Evolutionary conservation across 2,329 filamentous ascomycete species (phyloP), one percentile per base, ranked within the genome.

Genomic region (Furcasterigmium furcatum): DNA sequence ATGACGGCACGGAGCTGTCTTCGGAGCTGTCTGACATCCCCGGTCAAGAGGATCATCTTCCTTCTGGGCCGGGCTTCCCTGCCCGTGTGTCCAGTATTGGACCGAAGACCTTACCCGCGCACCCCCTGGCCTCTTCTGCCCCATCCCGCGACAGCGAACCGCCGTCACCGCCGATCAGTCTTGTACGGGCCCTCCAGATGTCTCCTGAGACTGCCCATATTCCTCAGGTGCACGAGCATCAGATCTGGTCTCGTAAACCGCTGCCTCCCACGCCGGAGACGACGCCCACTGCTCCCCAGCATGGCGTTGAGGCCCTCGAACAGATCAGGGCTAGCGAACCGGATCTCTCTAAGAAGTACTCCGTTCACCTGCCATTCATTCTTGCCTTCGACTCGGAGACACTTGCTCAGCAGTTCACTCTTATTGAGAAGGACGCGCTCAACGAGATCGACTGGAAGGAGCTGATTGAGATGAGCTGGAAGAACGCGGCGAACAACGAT

Each of bases 401-500:
- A 4, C 74, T 94, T 21, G 88, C 88, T 3, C 85, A 91, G 62
- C 88, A 94, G 56, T 88, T 94, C 54, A 92, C 88, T 0, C 75
- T 94, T 27, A 88, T 94, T 39, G 88, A 94, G 59, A 91, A 92
- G 62, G 88, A 92, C 59, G 88, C 88, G 1, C 72, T 94, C 19
- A 88, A 90, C 54, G 88, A 92, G 62, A 87, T 94, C 51, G 88
- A 92, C 65, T 94, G 88, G 88, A 90, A 87, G 60, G 88, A 94
- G 55, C 73, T 94, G 12, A 88, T 92, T 45, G 87, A 91, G 45
- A 85, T 94, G 76, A 81, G 81, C 42, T 92, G 88, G 87, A 89
- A 88, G 60, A 82, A 90, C 55, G 71, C 76, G 16, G 76, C 79
- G 14, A 79, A 78, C 40, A 82, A 77, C 41, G 73, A 84, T 49